Evolutionary conservation across 2,329 filamentous ascomycete species (phyloP), one percentile per base, ranked within the genome.

Genomic region (Fusarium caatingaense): DNA sequence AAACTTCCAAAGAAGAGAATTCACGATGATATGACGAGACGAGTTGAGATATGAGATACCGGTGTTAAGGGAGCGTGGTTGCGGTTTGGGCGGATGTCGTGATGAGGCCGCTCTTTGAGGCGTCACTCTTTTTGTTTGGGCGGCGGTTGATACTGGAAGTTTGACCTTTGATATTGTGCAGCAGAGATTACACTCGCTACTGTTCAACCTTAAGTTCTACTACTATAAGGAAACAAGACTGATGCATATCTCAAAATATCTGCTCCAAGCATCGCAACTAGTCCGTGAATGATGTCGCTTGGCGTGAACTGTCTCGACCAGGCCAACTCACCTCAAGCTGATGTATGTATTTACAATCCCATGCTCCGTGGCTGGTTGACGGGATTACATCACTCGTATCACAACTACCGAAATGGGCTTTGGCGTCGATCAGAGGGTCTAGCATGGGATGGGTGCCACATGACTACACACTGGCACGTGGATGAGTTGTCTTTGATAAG

Each of bases 381-480:
- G 57, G 54, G 40, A 71, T 70, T 68, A 60, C 67, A 71, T 70
- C 67, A 64, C 63, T 18, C 47, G 44, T 71, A 64, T 71, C 58
- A 71, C 58, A 51, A 59, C 45, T 40, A 41, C 59, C 59, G 42
- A 60, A 71, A 68, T 60, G 68, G 68, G 68, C 56, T 56, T 64
- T 27, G 54, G 54, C 55, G 65, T 56, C 34, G 54, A 71, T 70
- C 59, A 50, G 32, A 69, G 54, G 68, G 56, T 50, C 61, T 70
- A 71, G 51, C 44, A 56, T 65, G 64, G 60, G 54, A 37, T 72
- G 65, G 49, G 46, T 60, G 45, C 63, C 68, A 70, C 68, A 70
- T 70, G 68, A 70, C 68, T 56, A 41, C 44, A 41, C 23, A 50
- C 37, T 68, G 59, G 68, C 68, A 70, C 67, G 64, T 71, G 68